Evolutionary conservation across 257 asterid genomes (phyloP), one percentile per base, ranked within the genome.

Genomic region (Solanum paucissectum): DNA sequence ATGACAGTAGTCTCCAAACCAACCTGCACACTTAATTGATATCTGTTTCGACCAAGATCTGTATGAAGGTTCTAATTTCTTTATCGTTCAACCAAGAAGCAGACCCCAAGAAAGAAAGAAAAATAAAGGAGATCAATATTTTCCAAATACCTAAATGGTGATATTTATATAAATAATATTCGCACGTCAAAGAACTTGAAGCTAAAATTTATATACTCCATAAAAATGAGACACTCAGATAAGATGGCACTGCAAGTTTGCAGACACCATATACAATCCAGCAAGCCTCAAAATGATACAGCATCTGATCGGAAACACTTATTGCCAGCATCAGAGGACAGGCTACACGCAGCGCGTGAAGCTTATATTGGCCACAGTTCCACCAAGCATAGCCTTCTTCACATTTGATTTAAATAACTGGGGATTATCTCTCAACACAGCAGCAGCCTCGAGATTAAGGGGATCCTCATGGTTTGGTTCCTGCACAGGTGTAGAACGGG

Each of bases 371-470:
- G 89, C 93, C 87, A 92, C 91, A 46, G 82, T 73, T 25, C 94
- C 94, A 83, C 94, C 96, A 33, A 55, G n/a, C 91, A 93, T 90
- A 6, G 96, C 93, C 90, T 83, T 91, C 84, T 82, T 88, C 88
- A 92, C 96, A 52, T 93, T 91, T 25, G 91, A 81, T 76, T 88
- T 88, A 86, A 93, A 92, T 85, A 83, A 40, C 87, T 44, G 86
- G 1, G 94, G 94, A 83, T 84, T 87, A 18, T 91, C 90, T 87
- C 91, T 90, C 87, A 92, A 62, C 42, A 89, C 91, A 12, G 85
- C 91, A 88, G 92, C 93, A 10, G 92, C 93, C 7, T 84, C 91
- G 4, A 69, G 90, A 86, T 92, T 92, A 34, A 92, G 92, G 6
- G 93, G 93, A 88, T 92, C 93, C 83, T 90, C 92, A 13, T 74